Base-by-base conservation (phyloP, 768 basidiomycete genomes). In the Tulasnella sp. region DNA sequence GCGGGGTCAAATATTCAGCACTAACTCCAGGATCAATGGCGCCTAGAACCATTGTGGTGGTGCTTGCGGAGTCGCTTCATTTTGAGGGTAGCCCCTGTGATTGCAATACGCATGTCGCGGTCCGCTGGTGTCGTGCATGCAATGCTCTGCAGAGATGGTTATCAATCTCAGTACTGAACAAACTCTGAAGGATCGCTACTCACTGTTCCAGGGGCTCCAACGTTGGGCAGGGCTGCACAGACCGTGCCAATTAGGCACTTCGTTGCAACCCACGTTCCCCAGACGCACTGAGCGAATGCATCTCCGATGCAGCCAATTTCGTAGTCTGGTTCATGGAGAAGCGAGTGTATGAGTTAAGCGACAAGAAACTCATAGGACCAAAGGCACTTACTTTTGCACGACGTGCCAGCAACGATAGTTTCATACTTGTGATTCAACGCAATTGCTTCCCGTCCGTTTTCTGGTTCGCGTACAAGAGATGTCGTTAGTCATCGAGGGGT, bases 231-330 rank as follows among this genome's bases (percentile, higher is more conserved):
- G 16, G 77, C 77, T 8, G 77, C 77, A 60, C 77, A 79, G 12
- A 79, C 48, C n/a, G 64, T 60, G 28, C 31, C 40, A 24, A 34
- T 60, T 14, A 60, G 69, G 54, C 77, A 78, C 40, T 78, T 60
- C 20, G 77, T 78, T 28, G 69, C 20, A 31, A 78, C 54, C 77
- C 77, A 78, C 40, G 31, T 78, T n/a, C 77, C 77, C 54, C 77
- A 60, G 77, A 78, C 54, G 28, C 77, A 78, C n/a, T 78, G 77
- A 22, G 54, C 77, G 77, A 78, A 78, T 18, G 58, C 69, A 28
- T 78, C 77, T 18, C 77, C 77, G 12, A 72, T 48, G 58, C 77
- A 78, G 28, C 77, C 77, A 40, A 78, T 78, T 5, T 78, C 77
- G 40, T 72, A 60, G 40, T 78, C 77, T 78, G 24, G 9, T 60